Evolutionary conservation across 768 basidiomycete species (phyloP).

Genomic region (Tricholoma flavovirens): DNA sequence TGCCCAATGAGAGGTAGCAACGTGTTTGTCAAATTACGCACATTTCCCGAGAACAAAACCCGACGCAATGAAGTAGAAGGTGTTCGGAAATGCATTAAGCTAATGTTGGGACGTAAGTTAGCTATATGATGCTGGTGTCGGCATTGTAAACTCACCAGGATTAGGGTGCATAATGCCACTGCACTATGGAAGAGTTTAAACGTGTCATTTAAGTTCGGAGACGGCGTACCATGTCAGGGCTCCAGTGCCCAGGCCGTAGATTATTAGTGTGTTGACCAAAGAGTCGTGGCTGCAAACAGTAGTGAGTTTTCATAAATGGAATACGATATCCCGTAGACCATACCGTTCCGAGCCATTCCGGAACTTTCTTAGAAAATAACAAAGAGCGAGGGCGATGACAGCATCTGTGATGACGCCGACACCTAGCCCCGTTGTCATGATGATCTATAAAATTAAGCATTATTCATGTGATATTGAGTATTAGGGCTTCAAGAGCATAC

Average conservation of each 20-base stretch:
- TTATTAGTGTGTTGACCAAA: background rate
- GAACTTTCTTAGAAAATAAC: slow-evolving; percentile 39
- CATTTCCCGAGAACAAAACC: background rate
- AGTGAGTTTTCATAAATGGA: background rate
- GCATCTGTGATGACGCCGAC: slow-evolving; percentile 48
- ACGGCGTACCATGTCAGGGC: background rate
- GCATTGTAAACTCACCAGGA: background rate
- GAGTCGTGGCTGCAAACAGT: background rate
- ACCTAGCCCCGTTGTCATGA: slow-evolving; percentile 35
- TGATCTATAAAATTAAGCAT: background rate
- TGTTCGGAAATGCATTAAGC: background rate
- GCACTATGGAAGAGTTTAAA: background rate
- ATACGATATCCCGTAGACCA: background rate
- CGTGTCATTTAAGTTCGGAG: background rate
- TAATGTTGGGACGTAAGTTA: background rate
- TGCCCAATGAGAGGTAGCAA: background rate
- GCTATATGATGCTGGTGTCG: background rate
- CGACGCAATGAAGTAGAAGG: background rate
- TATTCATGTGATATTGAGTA: too few species aligned
- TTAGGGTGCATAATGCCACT: background rate
- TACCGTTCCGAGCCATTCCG: background rate
- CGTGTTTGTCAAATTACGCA: background rate
- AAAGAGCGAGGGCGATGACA: slow-evolving; percentile 44
- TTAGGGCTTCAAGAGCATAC: background rate
- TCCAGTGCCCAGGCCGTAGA: background rate